Evolutionary conservation across 768 basidiomycete species (phyloP), one percentile per base, ranked within the genome.

Genomic region (Polyporus arcularius): DNA sequence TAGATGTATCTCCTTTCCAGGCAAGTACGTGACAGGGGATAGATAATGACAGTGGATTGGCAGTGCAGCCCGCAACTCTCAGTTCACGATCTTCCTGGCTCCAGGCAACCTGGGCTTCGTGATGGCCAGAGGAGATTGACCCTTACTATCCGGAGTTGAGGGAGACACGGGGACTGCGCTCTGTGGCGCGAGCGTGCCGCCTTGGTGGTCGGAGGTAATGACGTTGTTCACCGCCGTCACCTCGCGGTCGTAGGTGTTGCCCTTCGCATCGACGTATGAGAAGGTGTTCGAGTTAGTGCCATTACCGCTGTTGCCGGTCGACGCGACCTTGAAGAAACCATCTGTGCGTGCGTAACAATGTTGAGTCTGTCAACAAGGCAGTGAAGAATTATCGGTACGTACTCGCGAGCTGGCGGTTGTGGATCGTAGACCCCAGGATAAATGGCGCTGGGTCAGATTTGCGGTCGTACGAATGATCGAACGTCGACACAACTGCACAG

Each of bases 391-490:
- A 53, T 32, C 16, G 16, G 58, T 11, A 71, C 82, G 68, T 62
- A 86, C 87, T 76, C 11, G 88, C 79, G 38, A 80, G 71, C 69
- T 92, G 90, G 28, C 76, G 80, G 61, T 87, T 82, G 16, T 71
- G 60, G 35, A 88, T 90, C 10, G 79, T 81, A 9, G 85, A 87
- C 10, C 79, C 80, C 5, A 84, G 67, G 54, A 84, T 79, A 62
- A 87, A 82, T 2, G 88, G 85, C 42, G 79, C 77, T 1, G 89
- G 88, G 14, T 80, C 67, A 41, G 86, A 71, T 26, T 76, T 74
- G 26, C 89, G 84, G 52, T 83, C 72, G 67, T 90, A 92, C 0
- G 85, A 86, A 67, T 90, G 90, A 65, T 92, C 87, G 59, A 92
- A 80, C 3, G 69, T 66, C 10, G 79, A 73, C 52, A 77, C 76